phyloP scores from a whole-genome alignment of 2,329 filamentous ascomycete species.

The Rutstroemia sp. region DNA sequence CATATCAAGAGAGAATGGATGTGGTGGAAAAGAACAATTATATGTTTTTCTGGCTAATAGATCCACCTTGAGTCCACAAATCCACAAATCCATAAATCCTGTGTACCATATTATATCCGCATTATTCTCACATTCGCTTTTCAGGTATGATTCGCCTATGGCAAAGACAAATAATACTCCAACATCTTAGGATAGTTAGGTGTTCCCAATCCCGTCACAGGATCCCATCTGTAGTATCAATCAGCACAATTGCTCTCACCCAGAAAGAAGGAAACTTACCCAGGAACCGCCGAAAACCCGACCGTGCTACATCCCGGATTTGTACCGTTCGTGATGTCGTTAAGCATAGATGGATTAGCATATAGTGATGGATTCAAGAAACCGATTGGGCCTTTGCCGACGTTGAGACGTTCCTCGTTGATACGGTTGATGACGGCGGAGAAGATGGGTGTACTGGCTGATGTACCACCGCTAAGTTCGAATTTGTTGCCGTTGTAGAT shows the following conservation, averaged over 20 bases:
- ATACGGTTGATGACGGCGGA: conserved; percentile 41
- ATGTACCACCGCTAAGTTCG: conserved; percentile 39
- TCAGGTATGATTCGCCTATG: conserved; percentile 1
- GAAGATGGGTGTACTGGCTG: conserved; percentile 41
- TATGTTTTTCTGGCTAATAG: too few species aligned
- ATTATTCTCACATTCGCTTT: too few species aligned
- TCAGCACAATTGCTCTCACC: neutral
- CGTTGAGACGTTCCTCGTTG: conserved; percentile 41
- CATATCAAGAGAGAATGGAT: too few species aligned
- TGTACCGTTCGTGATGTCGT: conserved; percentile 27
- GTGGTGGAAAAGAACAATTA: too few species aligned
- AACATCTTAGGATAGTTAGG: conserved; percentile 24
- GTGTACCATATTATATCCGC: too few species aligned
- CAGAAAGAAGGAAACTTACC: conserved; percentile 9
- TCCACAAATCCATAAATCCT: too few species aligned
- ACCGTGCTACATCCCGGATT: conserved; percentile 27
- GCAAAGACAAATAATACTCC: conserved; percentile 18
- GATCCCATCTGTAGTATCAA: conserved; percentile 26
- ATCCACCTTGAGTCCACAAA: too few species aligned
- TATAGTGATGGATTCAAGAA: conserved; percentile 47
- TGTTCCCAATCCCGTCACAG: conserved; percentile 25
- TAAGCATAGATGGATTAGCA: conserved; percentile 32
- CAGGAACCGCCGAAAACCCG: conserved; percentile 26
- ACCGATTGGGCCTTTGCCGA: conserved; percentile 40
- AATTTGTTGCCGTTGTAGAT: conserved; percentile 12